Base-by-base conservation (phyloP, 257 asterid genomes). In the Solanum paucissectum region DNA sequence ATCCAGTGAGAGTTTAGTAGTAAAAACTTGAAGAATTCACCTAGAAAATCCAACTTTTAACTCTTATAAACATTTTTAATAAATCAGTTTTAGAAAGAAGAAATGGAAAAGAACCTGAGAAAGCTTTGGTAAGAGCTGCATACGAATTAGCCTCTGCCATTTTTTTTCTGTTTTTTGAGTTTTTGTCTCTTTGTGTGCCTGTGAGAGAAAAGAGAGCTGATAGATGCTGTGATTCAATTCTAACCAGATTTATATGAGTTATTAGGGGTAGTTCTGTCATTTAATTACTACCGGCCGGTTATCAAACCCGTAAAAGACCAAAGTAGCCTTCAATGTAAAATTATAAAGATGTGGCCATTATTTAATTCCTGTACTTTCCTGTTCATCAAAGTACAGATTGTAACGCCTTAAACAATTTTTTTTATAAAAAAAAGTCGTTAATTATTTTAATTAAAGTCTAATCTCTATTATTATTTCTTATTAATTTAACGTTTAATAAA, bases 61-160 rank as follows among this genome's bases (percentile, higher is more conserved):
- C 34, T 42, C 62, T 42, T 12, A 76, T n/a, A 40, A 76, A 40
- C 60, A n/a, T 21, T 38, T 10, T 23, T 0, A 60, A 38, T 4
- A 1, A n/a, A 40, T 29, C 7, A 79, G 27, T 27, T 27, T 27
- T 40, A 76, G 58, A 68, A 83, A 33, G 25, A 71, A 71, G 62
- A 25, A 79, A 42, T 18, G 23, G 83, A 18, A 25, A 83, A 84
- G 81, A 44, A 94, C 98, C 98, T 90, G 96, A 90, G 93, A 95
- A 93, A 60, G 97, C 95, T 79, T 77, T 93, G 91, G 92, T 90
- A 87, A 95, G 95, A 88, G 93, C 90, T 91, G 87, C 93, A 49
- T 89, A 87, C 55, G 93, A 95, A 83, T 92, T 93, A 21, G 94
- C 89, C 40, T 90, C 92, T 74, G 94, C 94, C 96, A 95, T 95